Base-by-base conservation (phyloP, 305 asterid species). In the Plantago coronopus region DNA sequence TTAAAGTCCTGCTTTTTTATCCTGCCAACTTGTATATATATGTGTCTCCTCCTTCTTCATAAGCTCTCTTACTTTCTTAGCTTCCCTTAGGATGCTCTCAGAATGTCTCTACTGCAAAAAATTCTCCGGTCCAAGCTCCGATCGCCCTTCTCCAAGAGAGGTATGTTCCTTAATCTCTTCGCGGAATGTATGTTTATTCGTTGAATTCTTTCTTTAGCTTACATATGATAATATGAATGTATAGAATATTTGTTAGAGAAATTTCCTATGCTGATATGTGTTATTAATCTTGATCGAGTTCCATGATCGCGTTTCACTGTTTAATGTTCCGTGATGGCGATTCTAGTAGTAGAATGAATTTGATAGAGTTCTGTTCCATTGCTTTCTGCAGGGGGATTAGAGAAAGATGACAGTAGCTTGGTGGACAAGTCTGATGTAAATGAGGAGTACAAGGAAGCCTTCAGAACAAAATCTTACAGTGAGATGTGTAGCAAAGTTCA, bases 401-500 rank as follows among this genome's bases (percentile, higher is more conserved):
- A 63, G 13, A 42, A 15, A 51, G 57, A 15, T 7, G 62, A 14
- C 27, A 54, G 43, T 25, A 70, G 72, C 74, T 75, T 65, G 71
- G 66, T 14, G 69, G 67, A 57, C 53, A 70, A 71, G 67, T 43
- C 75, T 70, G 62, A 61, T 19, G 84, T 86, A 61, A 71, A 76
- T 46, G 85, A 84, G 59, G 94, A 89, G 66, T 86, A 84, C 63
- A 73, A 71, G 64, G 78, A 78, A 72, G 83, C 87, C n/a, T 78
- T 89, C 29, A 78, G 95, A 62, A 82, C 97, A 18, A 86, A 84
- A 48, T 89, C 97, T 23, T 89, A 76, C 71, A 62, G 66, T 27
- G 95, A 86, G 31, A 73, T 89, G 4, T 72, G 63, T 69, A 48
- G 67, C 53, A 79, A 82, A 74, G 66, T 86, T 62, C 75, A 79